Conservation (phyloP, 2,329 filamentous ascomycete species). For the Herpotrichia juniperi region DNA sequence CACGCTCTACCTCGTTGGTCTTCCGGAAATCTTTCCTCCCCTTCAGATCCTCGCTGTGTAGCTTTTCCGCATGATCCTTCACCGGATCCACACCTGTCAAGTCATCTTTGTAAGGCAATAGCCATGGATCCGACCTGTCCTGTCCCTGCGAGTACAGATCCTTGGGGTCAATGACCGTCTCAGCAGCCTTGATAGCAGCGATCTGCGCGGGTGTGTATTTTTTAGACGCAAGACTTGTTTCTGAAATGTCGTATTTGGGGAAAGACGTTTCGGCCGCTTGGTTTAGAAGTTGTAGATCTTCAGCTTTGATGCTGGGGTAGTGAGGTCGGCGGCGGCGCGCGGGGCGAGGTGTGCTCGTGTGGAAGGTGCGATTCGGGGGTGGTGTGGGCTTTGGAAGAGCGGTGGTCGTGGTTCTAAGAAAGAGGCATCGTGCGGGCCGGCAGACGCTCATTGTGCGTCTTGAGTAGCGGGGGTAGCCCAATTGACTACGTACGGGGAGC, state of each 20-base stretch:
- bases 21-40: conserved; percentile 29
- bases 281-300: conserved; percentile 44
- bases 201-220: conserved; percentile 83
- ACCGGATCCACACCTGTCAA: conserved; percentile 78
- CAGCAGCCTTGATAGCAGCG: conserved; percentile 79
- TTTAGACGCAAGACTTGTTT: conserved; percentile 56
- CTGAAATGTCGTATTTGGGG: conserved; percentile 66
- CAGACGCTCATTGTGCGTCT: conserved; percentile 49
- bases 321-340: conserved; percentile 47
- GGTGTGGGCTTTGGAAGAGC: conserved; percentile 32
- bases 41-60: conserved; percentile 25
- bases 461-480: conserved; percentile 20
- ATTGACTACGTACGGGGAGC: conserved; percentile 18
- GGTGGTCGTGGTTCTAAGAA: conserved; percentile 34
- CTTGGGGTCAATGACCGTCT: conserved; percentile 73
- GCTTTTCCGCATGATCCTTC: conserved; percentile 65
- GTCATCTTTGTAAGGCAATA: conserved; percentile 74
- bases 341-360: conserved; percentile 41
- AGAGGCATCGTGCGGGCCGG: conserved; percentile 50
- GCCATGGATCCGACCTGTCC: conserved; percentile 74
- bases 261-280: conserved; percentile 48
- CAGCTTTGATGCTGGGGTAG: conserved; percentile 53
- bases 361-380: conserved; percentile 48
- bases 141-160: conserved; percentile 78
- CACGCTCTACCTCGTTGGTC: conserved; percentile 39